Base-by-base conservation (phyloP, 805 yeast species). In the Wickerhamiella dianesei region DNA sequence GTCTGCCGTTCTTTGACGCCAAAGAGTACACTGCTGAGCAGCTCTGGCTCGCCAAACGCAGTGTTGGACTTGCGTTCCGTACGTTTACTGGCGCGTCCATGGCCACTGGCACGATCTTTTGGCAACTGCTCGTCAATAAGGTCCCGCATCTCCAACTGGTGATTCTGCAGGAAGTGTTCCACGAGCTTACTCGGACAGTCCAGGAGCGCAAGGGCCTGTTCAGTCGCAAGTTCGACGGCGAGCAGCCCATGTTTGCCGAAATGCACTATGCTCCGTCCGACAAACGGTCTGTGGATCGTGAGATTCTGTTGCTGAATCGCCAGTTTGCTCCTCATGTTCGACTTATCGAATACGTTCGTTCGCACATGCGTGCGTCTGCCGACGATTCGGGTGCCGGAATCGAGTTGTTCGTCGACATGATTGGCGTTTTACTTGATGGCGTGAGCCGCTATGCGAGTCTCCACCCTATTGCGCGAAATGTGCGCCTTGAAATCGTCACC, bases 181-280 rank as follows among this genome's bases (percentile, higher is more conserved):
- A 71, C 40, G 71, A 73, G 47, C 84, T 94, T 82, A 83, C 79
- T 61, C 64, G 65, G 36, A 73, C 89, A 1, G 74, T 86, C 40
- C 70, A 73, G 35, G 64, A 70, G 25, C 65, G 66, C 21, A 66
- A 66, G 37, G 96, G 97, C 3, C 61, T 89, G 9, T 88, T 75
- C 61, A 74, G 80, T 4, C 69, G 66, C 3, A 56, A 63, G 4
- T 64, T 65, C 52, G 94, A 87, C 60, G 60, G 76, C 4, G 57
- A 56, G 0, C 66, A 71, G 47, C 80, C 89, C 20, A 83, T 80
- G 47, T 80, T 70, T 61, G 65, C 75, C 52, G 72, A 70, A 44
- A 92, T 92, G 98, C 92, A 84, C 52, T 92, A 92, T 56, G 67
- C 87, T 1, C 96, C 98, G 9, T 79, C 94, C 41, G 79, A 82